Conservation (phyloP, 768 basidiomycete species). For the Dentipellis sp. region DNA sequence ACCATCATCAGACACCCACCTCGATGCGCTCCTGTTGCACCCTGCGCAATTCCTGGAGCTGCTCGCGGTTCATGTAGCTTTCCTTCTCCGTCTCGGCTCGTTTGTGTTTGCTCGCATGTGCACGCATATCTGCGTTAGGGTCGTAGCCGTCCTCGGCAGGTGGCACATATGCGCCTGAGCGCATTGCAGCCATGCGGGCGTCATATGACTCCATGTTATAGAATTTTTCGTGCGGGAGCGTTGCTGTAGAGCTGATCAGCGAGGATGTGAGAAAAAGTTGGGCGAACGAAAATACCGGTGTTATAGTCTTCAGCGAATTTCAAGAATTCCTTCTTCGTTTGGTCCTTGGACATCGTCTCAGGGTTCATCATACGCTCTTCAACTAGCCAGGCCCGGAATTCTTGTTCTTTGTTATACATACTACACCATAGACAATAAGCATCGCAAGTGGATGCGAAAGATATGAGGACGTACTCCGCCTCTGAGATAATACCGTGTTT, state of each 20-base stretch:
- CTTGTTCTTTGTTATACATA: conserved; percentile 72
- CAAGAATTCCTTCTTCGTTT: conserved; percentile 77
- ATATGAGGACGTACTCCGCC: conserved; percentile 54
- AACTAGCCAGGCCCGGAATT: conserved; percentile 89
- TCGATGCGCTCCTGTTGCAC: conserved; percentile 83
- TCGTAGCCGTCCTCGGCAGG: conserved; percentile 70
- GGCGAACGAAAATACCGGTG: conserved; percentile 40
- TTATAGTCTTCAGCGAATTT: conserved; percentile 80
- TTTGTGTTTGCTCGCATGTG: conserved; percentile 63
- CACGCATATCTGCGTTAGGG: conserved; percentile 75
- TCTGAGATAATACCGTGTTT: conserved; percentile 85
- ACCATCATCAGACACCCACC: conserved; percentile 27
- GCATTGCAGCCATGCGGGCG: conserved; percentile 71
- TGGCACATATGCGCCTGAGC: conserved; percentile 76
- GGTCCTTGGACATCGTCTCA: conserved; percentile 79
- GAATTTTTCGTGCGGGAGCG: conserved; percentile 91
- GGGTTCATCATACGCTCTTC: conserved; percentile 90
- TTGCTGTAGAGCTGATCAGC: conserved; percentile 40
- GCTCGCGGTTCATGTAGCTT: conserved; percentile 68
- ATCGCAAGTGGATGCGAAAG: background rate
- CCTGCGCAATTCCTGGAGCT: conserved; percentile 70
- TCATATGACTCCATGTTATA: conserved; percentile 87
- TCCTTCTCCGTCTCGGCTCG: conserved; percentile 58
- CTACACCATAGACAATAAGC: conserved; percentile 28
- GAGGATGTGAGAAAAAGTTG: background rate